Conservation (phyloP, 352 stramenopile genomes). For the Globisporangium echinulatum region DNA sequence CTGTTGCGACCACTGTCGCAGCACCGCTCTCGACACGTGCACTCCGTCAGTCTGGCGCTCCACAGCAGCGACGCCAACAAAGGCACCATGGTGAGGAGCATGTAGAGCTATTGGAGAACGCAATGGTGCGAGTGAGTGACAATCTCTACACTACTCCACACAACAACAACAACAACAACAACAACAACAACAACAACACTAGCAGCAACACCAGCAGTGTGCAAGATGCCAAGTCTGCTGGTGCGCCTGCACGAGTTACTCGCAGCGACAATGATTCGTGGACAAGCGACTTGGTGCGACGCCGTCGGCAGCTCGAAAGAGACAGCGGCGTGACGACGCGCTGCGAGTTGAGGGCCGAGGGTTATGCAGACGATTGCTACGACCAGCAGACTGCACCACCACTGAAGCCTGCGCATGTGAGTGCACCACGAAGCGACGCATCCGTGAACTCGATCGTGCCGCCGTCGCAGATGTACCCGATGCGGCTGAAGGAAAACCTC, state of each 20-base stretch:
- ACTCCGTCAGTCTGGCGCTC: not conserved
- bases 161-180: not conserved
- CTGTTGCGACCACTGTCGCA: not conserved
- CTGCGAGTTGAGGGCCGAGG: not conserved
- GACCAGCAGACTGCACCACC: too few relatives aligned
- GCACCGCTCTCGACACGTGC: not conserved
- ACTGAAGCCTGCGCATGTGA: too few relatives aligned
- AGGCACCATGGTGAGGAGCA: not conserved
- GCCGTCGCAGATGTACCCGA: too few relatives aligned
- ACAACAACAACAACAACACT: not conserved
- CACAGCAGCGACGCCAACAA: not conserved
- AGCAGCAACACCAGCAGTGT: not conserved
- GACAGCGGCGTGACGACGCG: not conserved
- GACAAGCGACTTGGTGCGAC: conserved; percentile 30
- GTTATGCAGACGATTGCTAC: not conserved
- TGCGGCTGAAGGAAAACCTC: too few relatives aligned
- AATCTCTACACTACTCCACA: too few relatives aligned
- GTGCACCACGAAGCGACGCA: too few relatives aligned
- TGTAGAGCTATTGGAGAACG: not conserved
- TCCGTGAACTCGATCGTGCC: too few relatives aligned
- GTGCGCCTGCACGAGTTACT: not conserved
- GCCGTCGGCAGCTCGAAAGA: conserved; percentile 33
- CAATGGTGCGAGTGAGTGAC: too few relatives aligned
- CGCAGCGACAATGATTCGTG: conserved; percentile 4
- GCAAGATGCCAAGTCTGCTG: not conserved